Evolutionary conservation across 768 basidiomycete species (phyloP).

Genomic region (Asterophora lycoperdoides): DNA sequence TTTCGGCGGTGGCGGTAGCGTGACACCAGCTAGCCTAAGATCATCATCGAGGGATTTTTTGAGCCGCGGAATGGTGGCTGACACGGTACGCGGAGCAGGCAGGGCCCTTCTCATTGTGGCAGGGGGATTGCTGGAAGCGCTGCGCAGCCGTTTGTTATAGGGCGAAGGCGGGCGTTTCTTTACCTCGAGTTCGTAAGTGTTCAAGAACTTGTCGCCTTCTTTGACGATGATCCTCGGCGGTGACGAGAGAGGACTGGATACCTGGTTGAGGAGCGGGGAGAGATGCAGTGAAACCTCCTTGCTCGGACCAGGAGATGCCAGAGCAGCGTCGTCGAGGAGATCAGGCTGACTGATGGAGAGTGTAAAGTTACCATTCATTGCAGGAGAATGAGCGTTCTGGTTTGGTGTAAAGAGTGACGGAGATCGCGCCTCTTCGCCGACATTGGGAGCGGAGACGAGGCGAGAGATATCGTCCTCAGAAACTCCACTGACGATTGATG

Average conservation of each 20-base stretch:
- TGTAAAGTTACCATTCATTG: constrained; percentile 1
- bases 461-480: constrained; percentile 12
- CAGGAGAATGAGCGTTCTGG: neutral
- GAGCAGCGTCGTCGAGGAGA: neutral
- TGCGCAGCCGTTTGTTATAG: constrained; percentile 13
- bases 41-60: constrained; percentile 5
- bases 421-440: constrained; percentile 7
- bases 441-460: constrained; percentile 2
- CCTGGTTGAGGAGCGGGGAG: constrained; percentile 9
- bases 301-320: neutral
- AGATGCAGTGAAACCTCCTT: constrained; percentile 1
- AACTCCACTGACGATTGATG: constrained; percentile 3
- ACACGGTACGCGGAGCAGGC: constrained; percentile 4
- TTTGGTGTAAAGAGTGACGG: constrained; percentile 6
- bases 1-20: constrained; percentile 13
- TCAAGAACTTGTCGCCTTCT: constrained; percentile 8
- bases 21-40: constrained; percentile 2
- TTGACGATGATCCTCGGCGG: constrained; percentile 7
- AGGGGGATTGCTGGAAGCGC: constrained; percentile 10
- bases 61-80: constrained; percentile 1
- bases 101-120: constrained; percentile 1
- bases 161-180: constrained; percentile 11
- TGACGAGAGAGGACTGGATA: constrained; percentile 14
- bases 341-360: constrained; percentile 6
- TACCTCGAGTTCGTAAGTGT: constrained; percentile 11